Base-by-base conservation (phyloP, 192 early-diverging fungal genomes). In the Backusella morwellensis region DNA sequence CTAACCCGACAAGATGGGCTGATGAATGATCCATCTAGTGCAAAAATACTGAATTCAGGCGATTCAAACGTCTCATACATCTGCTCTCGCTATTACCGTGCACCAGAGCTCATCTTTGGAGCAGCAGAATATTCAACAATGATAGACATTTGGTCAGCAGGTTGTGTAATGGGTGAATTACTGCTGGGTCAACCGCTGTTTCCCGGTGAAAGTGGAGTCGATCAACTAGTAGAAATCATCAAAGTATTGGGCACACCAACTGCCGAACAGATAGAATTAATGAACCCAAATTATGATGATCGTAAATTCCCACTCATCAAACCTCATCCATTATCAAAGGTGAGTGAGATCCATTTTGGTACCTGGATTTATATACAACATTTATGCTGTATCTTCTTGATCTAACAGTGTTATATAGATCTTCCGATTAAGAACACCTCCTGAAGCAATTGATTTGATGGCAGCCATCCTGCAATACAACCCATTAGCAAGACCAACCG, bases 61-160 rank as follows among this genome's bases (percentile, higher is more conserved):
- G 98, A 99, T 84, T 96, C 97, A 40, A 99, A 99, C 85, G 97
- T 99, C 69, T 95, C 95, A 59, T 97, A 98, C 86, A 98, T 98
- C 56, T 98, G 97, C 86, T 98, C 97, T 67, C 90, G 97, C 75
- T 98, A 98, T 84, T 98, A 98, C 87, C 90, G 97, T 41, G 97
- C 96, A 6, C 97, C 97, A 5, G 97, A 98, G 86, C 90, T 98
- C 44, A 97, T 98, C 72, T 98, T 98, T 88, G 96, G 95, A 32
- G 94, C 95, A 40, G 97, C 94, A 67, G 94, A 93, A 81, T 99
- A 99, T 84, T 93, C 90, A 47, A 92, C 94, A 42, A 90, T 87
- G 70, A 94, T 95, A 74, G 97, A 98, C 80, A 89, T 97, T 54
- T 98, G 97, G 97, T 98, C 97, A 11, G 91, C 94, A 6, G 97